A percentile compares a stretch with the other conserved stretches of the same genome.
Evolutionary conservation across 306 rosid genomes (phyloP).

Genomic region (Styphnolobium japonicum): DNA sequence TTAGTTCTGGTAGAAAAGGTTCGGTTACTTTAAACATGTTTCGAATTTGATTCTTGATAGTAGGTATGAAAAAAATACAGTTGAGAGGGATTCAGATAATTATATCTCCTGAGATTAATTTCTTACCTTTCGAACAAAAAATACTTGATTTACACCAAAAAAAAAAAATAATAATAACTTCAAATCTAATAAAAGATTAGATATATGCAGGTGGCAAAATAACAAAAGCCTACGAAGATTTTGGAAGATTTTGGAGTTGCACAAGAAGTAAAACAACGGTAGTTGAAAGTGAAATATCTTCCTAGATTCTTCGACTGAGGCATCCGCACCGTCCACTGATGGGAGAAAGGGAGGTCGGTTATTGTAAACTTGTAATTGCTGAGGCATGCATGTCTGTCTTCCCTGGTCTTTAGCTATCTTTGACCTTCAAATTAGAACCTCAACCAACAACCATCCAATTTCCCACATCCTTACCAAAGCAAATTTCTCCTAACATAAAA

Average conservation of each 20-base stretch:
- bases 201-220: neutral
- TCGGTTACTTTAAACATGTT: no score
- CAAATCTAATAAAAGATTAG: neutral
- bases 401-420: conserved; percentile 43
- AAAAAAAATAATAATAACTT: neutral
- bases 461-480: neutral
- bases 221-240: neutral
- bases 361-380: neutral
- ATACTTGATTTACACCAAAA: no score
- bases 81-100: no score
- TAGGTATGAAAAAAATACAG: no score
- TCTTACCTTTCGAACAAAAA: no score
- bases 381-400: conserved; percentile 34
- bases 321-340: neutral
- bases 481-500: conserved; percentile 5
- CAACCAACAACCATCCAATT: conserved; percentile 63
- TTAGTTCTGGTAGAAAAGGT: no score
- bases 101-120: no score
- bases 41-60: no score
- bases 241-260: no score
- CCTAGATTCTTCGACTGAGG: neutral
- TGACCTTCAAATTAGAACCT: conserved; percentile 56
- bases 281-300: neutral
- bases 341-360: neutral
- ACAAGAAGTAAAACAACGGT: neutral